Conservation (phyloP, 352 stramenopile species). For the Lagenidium giganteum region DNA sequence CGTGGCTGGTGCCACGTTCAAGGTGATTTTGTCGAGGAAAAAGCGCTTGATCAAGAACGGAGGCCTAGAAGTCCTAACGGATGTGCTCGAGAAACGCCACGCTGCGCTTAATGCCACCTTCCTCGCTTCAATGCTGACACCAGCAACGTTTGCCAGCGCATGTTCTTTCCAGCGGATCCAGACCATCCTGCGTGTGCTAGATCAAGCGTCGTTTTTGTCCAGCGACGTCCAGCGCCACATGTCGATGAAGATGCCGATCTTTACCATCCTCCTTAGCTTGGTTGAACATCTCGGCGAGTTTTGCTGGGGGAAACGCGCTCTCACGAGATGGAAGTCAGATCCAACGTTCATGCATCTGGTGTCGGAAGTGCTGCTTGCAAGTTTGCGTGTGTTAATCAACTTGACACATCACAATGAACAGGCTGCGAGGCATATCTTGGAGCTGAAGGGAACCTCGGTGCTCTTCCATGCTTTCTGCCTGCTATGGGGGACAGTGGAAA, state of each 20-base stretch:
- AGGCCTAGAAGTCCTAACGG: constrained; percentile 24
- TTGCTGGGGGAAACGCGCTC: constrained; percentile 23
- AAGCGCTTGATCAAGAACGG: constrained; percentile 31
- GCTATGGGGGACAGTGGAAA: constrained; percentile 17
- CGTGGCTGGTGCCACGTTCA: constrained; percentile 19
- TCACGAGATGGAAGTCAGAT: constrained; percentile 19
- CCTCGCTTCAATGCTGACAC: neutral
- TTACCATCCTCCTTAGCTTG: constrained; percentile 33
- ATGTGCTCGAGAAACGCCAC: constrained; percentile 10
- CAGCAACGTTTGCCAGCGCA: constrained; percentile 11
- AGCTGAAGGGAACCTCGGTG: constrained; percentile 29
- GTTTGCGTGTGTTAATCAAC: constrained; percentile 69
- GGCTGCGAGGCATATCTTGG: constrained; percentile 33
- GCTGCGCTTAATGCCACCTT: constrained; percentile 1
- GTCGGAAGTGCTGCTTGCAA: constrained; percentile 36
- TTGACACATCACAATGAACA: constrained; percentile 67
- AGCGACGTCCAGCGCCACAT: constrained; percentile 42
- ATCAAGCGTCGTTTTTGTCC: constrained; percentile 62
- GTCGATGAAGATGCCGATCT: constrained; percentile 23
- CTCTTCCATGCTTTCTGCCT: constrained; percentile 40
- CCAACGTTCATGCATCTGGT: constrained; percentile 23
- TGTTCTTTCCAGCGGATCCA: constrained; percentile 29
- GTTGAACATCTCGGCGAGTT: constrained; percentile 28
- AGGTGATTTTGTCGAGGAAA: constrained; percentile 26
- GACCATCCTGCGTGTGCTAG: constrained; percentile 48